phyloP scores from a whole-genome alignment of 176 grass and related monocot species.

The Musa acuminata region DNA sequence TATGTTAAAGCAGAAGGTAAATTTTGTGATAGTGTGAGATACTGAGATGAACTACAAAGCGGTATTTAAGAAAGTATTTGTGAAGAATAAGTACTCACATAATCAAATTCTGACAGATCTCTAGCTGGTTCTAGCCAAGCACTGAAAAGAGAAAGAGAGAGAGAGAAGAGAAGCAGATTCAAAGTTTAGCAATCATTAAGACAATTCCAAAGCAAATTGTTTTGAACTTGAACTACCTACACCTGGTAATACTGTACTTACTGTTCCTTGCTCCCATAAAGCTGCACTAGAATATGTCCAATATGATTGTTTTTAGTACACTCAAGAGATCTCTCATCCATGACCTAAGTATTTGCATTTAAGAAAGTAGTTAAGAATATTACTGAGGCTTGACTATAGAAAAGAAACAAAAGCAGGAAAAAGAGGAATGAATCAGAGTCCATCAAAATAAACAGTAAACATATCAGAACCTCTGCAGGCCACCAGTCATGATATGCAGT shows the following conservation, averaged over 20 bases:
- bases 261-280: conserved; percentile 32
- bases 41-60: not conserved
- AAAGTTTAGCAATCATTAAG: conserved; percentile 9
- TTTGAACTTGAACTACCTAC: conserved; percentile 1
- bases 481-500: conserved; percentile 35
- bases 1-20: not conserved
- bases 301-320: conserved; percentile 18
- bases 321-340: conserved; percentile 27
- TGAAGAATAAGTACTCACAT: conserved; percentile 6
- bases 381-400: not conserved
- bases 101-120: conserved; percentile 34
- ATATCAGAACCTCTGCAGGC: conserved; percentile 31
- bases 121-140: conserved; percentile 35
- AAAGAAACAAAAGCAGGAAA: not conserved
- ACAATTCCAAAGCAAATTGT: not conserved
- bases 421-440: not conserved
- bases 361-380: not conserved
- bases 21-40: not conserved
- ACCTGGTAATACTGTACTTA: conserved; percentile 17
- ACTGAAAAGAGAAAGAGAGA: conserved; percentile 25
- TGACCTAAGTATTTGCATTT: conserved; percentile 22
- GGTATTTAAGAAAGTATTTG: not conserved
- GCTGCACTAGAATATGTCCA: conserved; percentile 31
- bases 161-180: not conserved
- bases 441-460: not conserved